Evolutionary conservation across 1,139 yeast species (phyloP).

Genomic region (Sugiyamaella castrensis): DNA sequence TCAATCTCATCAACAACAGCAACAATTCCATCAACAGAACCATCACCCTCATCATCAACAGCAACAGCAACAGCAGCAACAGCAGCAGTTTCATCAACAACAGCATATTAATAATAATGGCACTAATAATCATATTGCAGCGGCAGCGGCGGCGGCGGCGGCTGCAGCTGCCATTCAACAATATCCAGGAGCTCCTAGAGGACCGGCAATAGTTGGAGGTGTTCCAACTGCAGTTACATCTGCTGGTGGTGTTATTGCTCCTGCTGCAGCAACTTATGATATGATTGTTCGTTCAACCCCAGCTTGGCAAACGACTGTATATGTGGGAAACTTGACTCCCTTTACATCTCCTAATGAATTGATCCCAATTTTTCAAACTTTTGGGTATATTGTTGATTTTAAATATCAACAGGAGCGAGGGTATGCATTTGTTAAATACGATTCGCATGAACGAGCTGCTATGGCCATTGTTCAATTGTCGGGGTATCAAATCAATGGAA

Average conservation of each 20-base stretch:
- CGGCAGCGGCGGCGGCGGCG: too few species aligned
- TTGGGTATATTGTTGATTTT: conserved; percentile 79
- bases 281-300: conserved; percentile 74
- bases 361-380: conserved; percentile 71
- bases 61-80: conserved; percentile 46
- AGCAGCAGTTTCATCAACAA: conserved; percentile 5
- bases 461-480: conserved; percentile 77
- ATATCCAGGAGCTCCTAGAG: conserved; percentile 48
- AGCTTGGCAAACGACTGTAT: conserved; percentile 83
- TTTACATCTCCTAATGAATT: conserved; percentile 70
- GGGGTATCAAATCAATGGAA: conserved; percentile 73
- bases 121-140: neutral
- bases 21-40: conserved; percentile 93
- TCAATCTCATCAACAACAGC: conserved; percentile 87
- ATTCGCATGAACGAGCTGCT: conserved; percentile 85
- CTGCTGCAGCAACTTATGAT: conserved; percentile 49
- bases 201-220: conserved; percentile 47
- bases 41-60: conserved; percentile 84
- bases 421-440: conserved; percentile 83
- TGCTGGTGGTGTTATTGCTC: conserved; percentile 59
- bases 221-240: conserved; percentile 79
- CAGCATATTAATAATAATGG: neutral
- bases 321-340: conserved; percentile 81
- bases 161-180: too few species aligned
- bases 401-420: conserved; percentile 79